These are phyloP conservation scores for Plasmodium falciparum DNA, from an alignment of 169 alveolate genomes.

Conservation along the genomic window DNA sequence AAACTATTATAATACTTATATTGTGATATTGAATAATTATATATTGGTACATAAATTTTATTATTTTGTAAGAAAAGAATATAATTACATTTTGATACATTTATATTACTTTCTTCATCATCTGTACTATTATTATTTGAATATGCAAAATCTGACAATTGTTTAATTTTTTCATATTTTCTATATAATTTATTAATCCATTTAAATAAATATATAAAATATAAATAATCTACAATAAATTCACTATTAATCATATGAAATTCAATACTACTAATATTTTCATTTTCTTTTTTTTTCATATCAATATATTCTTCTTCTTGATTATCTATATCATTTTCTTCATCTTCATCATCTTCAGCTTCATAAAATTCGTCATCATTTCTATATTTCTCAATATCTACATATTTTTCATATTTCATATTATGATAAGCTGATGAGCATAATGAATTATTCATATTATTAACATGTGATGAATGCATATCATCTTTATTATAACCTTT, in stretches of 20 bases:
- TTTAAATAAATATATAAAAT: conserved; percentile 23
- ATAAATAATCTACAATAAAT: conserved; percentile 48
- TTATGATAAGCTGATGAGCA: background rate
- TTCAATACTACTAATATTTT: conserved; percentile 33
- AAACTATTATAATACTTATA: conserved; percentile 33
- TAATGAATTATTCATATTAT: background rate
- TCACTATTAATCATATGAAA: conserved; percentile 29
- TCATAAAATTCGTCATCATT: background rate
- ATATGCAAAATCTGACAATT: conserved; percentile 21
- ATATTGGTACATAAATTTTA: conserved; percentile 44
- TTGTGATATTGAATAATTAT: conserved; percentile 28
- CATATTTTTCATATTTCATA: background rate
- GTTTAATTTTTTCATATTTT: conserved; percentile 29
- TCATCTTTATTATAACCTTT: too few species aligned
- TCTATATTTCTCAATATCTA: background rate
- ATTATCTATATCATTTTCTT: conserved; percentile 15
- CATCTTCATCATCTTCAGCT: conserved; percentile 9
- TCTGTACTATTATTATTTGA: background rate
- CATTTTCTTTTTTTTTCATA: conserved; percentile 12
- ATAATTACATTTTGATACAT: conserved; percentile 21
- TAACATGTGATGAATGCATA: background rate
- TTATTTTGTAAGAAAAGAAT: conserved; percentile 44
- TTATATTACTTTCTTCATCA: conserved; percentile 2
- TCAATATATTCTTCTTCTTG: conserved; percentile 26
- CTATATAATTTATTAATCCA: conserved; percentile 29